Percentiles rank a stretch among this genome's conserved stretches.
phyloP scores from a whole-genome alignment of 140 eudicot genomes.

The Erigeron philadelphicus region DNA sequence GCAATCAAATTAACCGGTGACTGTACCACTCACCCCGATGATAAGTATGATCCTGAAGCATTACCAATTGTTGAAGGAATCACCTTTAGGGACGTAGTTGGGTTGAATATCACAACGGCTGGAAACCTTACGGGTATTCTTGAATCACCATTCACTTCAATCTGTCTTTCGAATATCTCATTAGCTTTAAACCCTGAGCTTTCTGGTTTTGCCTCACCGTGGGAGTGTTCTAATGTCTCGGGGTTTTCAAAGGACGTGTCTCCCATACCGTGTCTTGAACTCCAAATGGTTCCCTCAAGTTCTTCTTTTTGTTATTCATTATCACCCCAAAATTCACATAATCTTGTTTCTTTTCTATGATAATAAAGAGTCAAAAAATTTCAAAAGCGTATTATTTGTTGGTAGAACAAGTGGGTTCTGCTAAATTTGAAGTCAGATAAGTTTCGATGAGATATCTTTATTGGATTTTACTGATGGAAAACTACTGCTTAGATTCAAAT shows the following conservation, averaged over 20 bases:
- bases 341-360: constrained; percentile 43
- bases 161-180: constrained; percentile 55
- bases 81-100: constrained; percentile 47
- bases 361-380: constrained; percentile 5
- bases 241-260: constrained; percentile 58
- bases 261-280: constrained; percentile 75
- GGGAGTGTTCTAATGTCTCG: constrained; percentile 64
- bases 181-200: constrained; percentile 31
- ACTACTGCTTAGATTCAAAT: constrained; percentile 20
- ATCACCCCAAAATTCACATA: constrained; percentile 19
- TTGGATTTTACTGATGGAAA: constrained; percentile 25
- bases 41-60: constrained; percentile 56
- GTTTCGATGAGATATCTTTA: constrained; percentile 21
- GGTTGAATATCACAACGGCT: constrained; percentile 45
- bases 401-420: constrained; percentile 30
- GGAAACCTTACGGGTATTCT: constrained; percentile 57
- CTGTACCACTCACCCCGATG: constrained; percentile 59
- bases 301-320: constrained; percentile 37
- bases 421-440: neutral
- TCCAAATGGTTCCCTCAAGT: constrained; percentile 33
- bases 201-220: constrained; percentile 27
- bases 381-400: constrained; percentile 34
- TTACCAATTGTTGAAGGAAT: constrained; percentile 55
- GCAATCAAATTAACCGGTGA: constrained; percentile 64
- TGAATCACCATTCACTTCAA: constrained; percentile 67